Conservation (phyloP, 495 filamentous ascomycete genomes). For the Trypethelium eluteriae region DNA sequence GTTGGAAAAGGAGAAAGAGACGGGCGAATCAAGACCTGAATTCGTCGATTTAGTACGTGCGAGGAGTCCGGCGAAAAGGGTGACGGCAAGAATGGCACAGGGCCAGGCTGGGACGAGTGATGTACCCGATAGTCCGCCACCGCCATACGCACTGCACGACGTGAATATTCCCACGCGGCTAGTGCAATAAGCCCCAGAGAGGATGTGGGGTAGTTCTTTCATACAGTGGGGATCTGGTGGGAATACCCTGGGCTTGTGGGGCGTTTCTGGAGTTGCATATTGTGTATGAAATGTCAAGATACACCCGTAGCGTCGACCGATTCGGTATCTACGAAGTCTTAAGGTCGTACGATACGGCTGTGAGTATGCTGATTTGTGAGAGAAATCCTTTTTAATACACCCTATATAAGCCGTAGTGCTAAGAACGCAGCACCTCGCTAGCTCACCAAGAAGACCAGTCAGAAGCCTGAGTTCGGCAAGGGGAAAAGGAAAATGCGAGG, state of each 20-base stretch:
- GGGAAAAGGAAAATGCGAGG: background rate
- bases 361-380: background rate
- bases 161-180: background rate
- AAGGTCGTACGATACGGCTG: no score
- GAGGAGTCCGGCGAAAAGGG: background rate
- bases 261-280: background rate
- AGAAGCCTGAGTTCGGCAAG: background rate
- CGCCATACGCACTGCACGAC: constrained; percentile 6
- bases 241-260: background rate
- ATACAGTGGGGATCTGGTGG: background rate
- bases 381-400: background rate
- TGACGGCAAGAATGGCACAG: background rate
- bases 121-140: constrained; percentile 1
- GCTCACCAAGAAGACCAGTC: background rate
- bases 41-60: constrained; percentile 1
- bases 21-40: background rate
- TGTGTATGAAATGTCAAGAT: background rate
- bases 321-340: no score
- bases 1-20: background rate
- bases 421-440: background rate
- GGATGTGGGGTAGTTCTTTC: background rate
- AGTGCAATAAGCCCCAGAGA: background rate
- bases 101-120: background rate
- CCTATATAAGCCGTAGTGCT: constrained; percentile 1
- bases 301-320: background rate